These are phyloP conservation scores for Symbiodinium pilosum DNA, from an alignment of 73 alveolate genomes.

Conservation along the genomic window DNA sequence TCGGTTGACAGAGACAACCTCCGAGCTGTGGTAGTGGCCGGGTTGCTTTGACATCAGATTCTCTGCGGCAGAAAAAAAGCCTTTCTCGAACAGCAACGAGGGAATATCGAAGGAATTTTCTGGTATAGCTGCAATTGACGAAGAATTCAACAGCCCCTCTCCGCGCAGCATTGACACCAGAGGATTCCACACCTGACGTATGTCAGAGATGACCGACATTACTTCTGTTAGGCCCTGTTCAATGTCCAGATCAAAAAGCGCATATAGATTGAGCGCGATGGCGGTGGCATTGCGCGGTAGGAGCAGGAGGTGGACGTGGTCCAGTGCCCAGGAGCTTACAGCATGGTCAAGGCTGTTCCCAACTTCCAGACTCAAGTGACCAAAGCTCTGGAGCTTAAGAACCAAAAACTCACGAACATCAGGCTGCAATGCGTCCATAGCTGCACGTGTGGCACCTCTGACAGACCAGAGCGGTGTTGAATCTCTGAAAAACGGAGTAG, in stretches of 20 bases:
- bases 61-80: slow-evolving; percentile 57
- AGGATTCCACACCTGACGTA: slow-evolving; percentile 37
- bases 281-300: slow-evolving; percentile 21
- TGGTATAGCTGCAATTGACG: slow-evolving; percentile 20
- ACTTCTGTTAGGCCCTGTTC: slow-evolving; percentile 21
- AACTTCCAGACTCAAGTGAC: slow-evolving; percentile 27
- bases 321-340: slow-evolving; percentile 4
- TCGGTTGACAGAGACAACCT: slow-evolving; percentile 28
- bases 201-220: background rate
- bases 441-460: slow-evolving; percentile 74
- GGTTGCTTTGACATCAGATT: slow-evolving; percentile 19
- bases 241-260: background rate
- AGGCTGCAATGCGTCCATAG: slow-evolving; percentile 14
- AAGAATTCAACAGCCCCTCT: background rate
- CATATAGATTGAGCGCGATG: background rate
- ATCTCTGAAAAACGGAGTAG: slow-evolving; percentile 79
- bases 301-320: background rate
- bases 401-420: background rate
- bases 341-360: slow-evolving; percentile 9
- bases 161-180: background rate
- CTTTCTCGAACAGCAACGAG: slow-evolving; percentile 51
- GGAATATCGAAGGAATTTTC: background rate
- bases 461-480: slow-evolving; percentile 88
- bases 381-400: background rate
- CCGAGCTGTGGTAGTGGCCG: slow-evolving; percentile 54